Base-by-base conservation (phyloP, 371 early-diverging fungal species). In the Conidiobolus incongruus region DNA sequence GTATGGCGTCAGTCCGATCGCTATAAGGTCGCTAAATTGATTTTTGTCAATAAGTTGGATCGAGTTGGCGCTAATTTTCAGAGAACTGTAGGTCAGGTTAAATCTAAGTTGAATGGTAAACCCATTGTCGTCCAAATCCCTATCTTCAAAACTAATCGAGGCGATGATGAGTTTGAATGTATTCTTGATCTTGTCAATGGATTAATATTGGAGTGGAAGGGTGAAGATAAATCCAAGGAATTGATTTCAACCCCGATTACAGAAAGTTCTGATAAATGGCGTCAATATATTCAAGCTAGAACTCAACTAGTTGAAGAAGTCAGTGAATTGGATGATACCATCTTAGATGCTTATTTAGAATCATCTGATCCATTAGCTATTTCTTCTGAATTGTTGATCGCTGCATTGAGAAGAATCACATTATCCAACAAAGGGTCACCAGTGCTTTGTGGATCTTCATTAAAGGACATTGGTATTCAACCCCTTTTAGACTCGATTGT, bases 1-100 rank as follows among this genome's bases (percentile, higher is more conserved):
- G 94, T 93, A 13, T 92, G 91, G 90, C 50, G 55, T 21, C 91
- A 92, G 56, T 85, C 91, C 22, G 73, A 79, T 49, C 62, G 77
- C 6, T 88, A 91, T 50, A 57, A 60, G 2, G 61, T 94, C 1
- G 86, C 92, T 10, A 70, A 86, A 1, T 63, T 95, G 21, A 75
- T 77, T 0, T 91, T 84, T 66, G 71, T 93, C 29, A 95, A 95
- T 63, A 94, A 95, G 53, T 70, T 94, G 72, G 96, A 95, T 55
- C 63, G 93, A 16, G 64, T 65, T 0, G 91, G 85, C 0, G 85
- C 85, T 2, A 70, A 65, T 0, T 70, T 83, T 51, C 68, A 63
- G 1, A 51, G 68, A 29, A 68, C 77, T 1, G 62, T 79, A 26
- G 31, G 45, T 3, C 72, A 85, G 21, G 74, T 89, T 38, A 56